phyloP scores from a whole-genome alignment of 768 basidiomycete genomes.

The Mycena amicta region DNA sequence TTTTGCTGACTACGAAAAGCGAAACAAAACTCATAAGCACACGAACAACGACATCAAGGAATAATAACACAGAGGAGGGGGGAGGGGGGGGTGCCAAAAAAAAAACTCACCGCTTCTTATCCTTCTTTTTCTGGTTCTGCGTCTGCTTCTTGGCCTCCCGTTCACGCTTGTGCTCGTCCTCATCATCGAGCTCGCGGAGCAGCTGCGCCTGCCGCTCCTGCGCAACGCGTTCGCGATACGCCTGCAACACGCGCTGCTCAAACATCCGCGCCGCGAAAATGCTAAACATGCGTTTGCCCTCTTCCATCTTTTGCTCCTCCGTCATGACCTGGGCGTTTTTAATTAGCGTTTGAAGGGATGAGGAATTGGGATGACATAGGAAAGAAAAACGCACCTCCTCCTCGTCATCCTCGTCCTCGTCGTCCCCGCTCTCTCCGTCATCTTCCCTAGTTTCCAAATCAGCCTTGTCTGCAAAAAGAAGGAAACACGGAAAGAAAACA shows the following conservation, averaged over 20 bases:
- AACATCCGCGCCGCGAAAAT: constrained; percentile 99
- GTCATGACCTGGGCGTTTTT: constrained; percentile 66
- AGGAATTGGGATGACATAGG: constrained; percentile 24
- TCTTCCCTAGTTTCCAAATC: too few relatives aligned
- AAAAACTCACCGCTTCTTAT: constrained; percentile 75
- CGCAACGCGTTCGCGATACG: constrained; percentile 95
- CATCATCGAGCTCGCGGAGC: constrained; percentile 92
- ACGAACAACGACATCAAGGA: too few relatives aligned
- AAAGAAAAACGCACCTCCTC: constrained; percentile 9
- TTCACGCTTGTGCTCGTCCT: constrained; percentile 85
- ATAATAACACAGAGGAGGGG: too few relatives aligned
- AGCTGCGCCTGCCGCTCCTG: constrained; percentile 94
- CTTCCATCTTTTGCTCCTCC: constrained; percentile 98
- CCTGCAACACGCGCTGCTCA: constrained; percentile 95
- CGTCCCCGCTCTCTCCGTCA: constrained; percentile 54
- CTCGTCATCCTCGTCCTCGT: constrained; percentile 46
- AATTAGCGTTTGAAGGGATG: constrained; percentile 13
- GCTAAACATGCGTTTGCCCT: constrained; percentile 99
- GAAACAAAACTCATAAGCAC: too few relatives aligned
- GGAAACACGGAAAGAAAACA: constrained; percentile 17
- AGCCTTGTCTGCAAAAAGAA: too few relatives aligned
- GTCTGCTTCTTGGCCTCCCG: constrained; percentile 91
- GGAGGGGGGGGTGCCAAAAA: too few relatives aligned
- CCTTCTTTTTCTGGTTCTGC: constrained; percentile 99
- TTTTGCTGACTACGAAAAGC: constrained; percentile 97